Conservation (phyloP, 176 grass and related monocot genomes). For the Raddia guianensis region DNA sequence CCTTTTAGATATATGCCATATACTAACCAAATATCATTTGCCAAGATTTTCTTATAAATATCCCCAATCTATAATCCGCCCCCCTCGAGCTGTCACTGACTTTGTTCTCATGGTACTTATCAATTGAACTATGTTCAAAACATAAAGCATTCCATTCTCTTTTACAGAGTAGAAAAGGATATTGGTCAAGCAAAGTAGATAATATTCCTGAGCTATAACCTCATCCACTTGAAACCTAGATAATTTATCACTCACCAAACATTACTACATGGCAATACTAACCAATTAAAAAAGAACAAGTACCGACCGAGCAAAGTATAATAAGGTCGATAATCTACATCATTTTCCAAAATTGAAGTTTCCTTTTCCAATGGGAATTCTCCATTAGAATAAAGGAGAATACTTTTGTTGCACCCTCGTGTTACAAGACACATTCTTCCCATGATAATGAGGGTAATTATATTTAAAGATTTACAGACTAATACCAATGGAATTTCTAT, state of each 20-base stretch:
- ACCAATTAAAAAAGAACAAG: constrained; percentile 4
- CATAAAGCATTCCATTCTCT: neutral
- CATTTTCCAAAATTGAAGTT: constrained; percentile 8
- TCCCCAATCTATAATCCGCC: neutral
- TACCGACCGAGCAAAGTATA: neutral
- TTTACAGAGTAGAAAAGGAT: neutral
- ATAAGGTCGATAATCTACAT: neutral
- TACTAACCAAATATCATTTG: neutral
- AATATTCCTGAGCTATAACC: constrained; percentile 14
- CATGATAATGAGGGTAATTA: neutral
- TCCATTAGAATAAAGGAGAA: constrained; percentile 8
- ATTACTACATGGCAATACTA: neutral
- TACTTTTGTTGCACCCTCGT: neutral
- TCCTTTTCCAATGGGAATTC: neutral
- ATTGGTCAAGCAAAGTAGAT: neutral
- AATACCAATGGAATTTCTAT: neutral
- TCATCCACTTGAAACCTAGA: neutral
- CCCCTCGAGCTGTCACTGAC: neutral
- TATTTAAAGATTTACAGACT: neutral
- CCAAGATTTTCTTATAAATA: neutral
- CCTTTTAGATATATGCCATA: neutral
- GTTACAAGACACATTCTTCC: neutral
- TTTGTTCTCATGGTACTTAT: neutral
- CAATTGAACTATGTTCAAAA: neutral
- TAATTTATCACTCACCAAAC: neutral